Base-by-base conservation (phyloP, 257 asterid species). In the Solanum gracilifrons region DNA sequence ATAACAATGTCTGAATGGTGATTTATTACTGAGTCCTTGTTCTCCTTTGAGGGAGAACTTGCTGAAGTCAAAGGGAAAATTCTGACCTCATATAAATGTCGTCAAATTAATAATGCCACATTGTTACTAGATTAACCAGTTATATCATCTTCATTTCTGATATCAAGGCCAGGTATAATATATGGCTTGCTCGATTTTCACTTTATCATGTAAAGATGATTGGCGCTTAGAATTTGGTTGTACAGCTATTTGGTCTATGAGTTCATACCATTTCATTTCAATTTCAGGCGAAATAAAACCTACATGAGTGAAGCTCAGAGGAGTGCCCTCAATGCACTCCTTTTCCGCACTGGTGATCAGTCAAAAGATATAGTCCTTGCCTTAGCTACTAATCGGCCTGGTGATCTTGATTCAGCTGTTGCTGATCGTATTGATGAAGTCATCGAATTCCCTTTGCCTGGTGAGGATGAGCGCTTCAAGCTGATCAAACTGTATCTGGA, bases 241-340 rank as follows among this genome's bases (percentile, higher is more conserved):
- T 79, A 15, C 39, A 27, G 39, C 68, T 31, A 16, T 80, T 46
- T 27, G 20, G 5, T 80, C 66, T 46, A 3, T 27, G 31, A 77
- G 73, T 36, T 33, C 1, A 9, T 51, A n/a, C 27, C 39, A 4
- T 37, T 39, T 32, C 37, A 20, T 66, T 36, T 82, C 15, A 88
- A 83, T 51, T 88, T 60, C 94, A 97, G 99, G 96, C 90, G 98
- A 89, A 97, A 97, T 87, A 97, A 95, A 92, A 97, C 97, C 41
- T 97, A 97, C 41, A 97, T 95, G 99, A 97, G 99, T 80, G 99
- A 97, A 92, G 99, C 99, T 86, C 98, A 95, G 89, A 94, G 99
- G 92, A 97, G 98, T 88, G 99, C 99, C 10, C 98, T 97, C 64
- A 97, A 97, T 23, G 99, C 98, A 16, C 98, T 97, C 82, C 95